Base-by-base conservation (phyloP, 768 basidiomycete species). In the Coprinopsis sp. region DNA sequence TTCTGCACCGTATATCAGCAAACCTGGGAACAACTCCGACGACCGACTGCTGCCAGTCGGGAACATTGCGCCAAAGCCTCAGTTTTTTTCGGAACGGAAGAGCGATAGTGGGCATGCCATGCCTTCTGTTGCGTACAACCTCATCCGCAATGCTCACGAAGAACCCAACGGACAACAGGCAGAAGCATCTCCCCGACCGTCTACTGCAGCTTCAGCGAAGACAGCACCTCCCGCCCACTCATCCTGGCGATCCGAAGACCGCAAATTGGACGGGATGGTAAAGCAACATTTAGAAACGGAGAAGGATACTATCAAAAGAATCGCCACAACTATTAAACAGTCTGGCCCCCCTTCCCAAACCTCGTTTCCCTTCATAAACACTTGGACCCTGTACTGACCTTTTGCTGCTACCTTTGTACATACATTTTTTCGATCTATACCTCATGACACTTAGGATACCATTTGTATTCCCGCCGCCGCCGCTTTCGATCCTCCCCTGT, bases 261-360 rank as follows among this genome's bases (percentile, higher is more conserved):
- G 66, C 65, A 78, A 73, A 64, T 66, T 91, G 53, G 87, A 91
- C 60, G 89, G 87, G 51, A 76, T 92, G 79, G 66, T 92, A 43
- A 66, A 81, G 44, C 81, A 84, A 61, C 90, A 92, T 60, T 85
- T 91, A 70, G 85, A 87, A 65, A 75, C 82, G 43, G 90, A 92
- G 67, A 82, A 81, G 67, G 84, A 89, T 58, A 82, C 79, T 27
- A 73, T 92, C 56, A 84, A 78, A 68, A 73, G 80, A 65, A 90
- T 92, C 60, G 82, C 90, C 18, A 69, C 71, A 22, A 71, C 65
- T 8, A 46, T 67, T 28, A 64, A 64, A 48, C 64, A 63, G 44
- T 28, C 6, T 16, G 30, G 30, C 38, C 18, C 23, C 16, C 7
- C 38, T 11, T 5, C 18, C 10, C 6, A 8, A 18, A 14, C 18